Evolutionary conservation across 23 red algal species (phyloP), one percentile per base, ranked within the genome.

Genomic region (Pyropia yezoensis): DNA sequence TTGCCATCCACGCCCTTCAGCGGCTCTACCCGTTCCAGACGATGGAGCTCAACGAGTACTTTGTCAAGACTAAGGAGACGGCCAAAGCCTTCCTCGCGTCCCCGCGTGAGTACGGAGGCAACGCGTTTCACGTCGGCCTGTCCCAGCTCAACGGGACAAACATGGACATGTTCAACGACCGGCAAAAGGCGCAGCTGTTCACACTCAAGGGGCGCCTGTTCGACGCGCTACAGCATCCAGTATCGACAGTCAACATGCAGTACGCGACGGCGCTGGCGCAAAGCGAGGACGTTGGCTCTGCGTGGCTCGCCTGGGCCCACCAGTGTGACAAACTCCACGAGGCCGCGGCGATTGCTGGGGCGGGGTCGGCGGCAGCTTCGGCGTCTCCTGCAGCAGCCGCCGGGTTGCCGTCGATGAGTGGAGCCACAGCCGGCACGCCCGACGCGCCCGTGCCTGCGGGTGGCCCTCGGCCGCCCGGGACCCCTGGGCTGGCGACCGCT

Each of bases 41-140:
- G 3, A 98, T 98, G 94, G 78, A 90, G 27, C 27, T 84, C 27
- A 71, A 68, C 7, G 94, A 98, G 39, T 91, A 85, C 58, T 98
- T 98, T 70, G 80, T 91, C 33, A 98, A 98, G 74, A 91, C 77
- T 7, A 91, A 98, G 69, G 68, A 98, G 76, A 70, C 78, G 19
- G 76, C 83, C 58, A 83, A 85, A 22, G 68, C 84, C 4, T 86
- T 73, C 58, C 67, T 98, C 64, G 75, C 61, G 50, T 52, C 30
- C 33, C 82, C 90, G 4, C 39, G 39, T 6, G 39, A 47, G 39
- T 47, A 47, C 9, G 27, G 45, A 58, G 63, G 58, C 5, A 82
- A 73, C n/a, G 59, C 76, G 27, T 59, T 91, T n/a, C 69, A 77
- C 24, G 54, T 62, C 30, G 94, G 94, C 18, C 80, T 98, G 18